Percentiles rank a stretch among this genome's conserved stretches.
Conservation (phyloP, 2,329 filamentous ascomycete species). For the Trichophyton verrucosum region DNA sequence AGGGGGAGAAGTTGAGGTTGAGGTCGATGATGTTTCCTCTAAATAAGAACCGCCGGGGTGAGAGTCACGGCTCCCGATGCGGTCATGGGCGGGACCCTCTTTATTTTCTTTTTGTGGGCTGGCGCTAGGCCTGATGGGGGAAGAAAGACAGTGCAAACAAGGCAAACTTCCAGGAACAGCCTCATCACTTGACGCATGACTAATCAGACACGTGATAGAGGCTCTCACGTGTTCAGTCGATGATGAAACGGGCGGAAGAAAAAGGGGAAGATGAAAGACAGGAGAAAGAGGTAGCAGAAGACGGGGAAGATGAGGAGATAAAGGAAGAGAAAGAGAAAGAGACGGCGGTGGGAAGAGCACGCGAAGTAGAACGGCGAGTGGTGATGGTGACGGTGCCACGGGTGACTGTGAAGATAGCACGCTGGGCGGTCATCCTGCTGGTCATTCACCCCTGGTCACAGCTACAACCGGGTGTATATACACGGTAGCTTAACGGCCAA, state of each 20-base stretch:
- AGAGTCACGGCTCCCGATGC: neutral
- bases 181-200: neutral
- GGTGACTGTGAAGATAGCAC: neutral
- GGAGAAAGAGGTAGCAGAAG: neutral
- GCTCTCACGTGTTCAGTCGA: neutral
- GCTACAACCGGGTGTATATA: neutral
- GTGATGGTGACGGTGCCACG: neutral
- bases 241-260: too few species aligned
- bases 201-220: neutral
- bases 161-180: conserved; percentile 7
- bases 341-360: neutral
- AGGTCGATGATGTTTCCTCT: neutral
- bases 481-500: neutral
- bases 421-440: neutral
- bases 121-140: neutral
- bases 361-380: neutral
- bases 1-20: neutral
- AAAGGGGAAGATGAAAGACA: neutral
- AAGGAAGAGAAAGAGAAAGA: neutral
- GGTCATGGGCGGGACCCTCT: neutral
- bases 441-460: neutral
- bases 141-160: neutral
- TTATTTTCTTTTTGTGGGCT: neutral
- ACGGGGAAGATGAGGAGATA: neutral
- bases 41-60: neutral